Base-by-base conservation (phyloP, 1,284 basidiomycete genomes). In the Cystobasidium slooffiae region DNA sequence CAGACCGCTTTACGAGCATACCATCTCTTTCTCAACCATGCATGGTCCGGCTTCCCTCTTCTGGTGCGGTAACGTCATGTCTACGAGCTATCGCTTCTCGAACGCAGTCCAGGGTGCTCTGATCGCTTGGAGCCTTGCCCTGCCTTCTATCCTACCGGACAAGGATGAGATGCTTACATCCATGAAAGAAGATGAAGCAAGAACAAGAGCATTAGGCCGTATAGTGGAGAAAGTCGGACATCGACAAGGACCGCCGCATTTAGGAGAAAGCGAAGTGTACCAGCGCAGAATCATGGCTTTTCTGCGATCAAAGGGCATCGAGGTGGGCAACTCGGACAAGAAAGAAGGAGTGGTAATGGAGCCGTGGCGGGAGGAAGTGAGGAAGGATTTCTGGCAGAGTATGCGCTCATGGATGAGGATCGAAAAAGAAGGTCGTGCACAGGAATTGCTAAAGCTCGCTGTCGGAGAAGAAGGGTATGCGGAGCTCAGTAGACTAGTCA, bases 21-120 rank as follows among this genome's bases (percentile, higher is more conserved):
- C 63, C 10, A 51, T 62, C n/a, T 73, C 72, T 6, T 67, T 66
- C 39, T 24, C 72, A n/a, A 3, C 49, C 10, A 16, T 46, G 22
- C 72, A 73, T 51, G 63, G 63, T 47, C 63, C 64, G 3, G 64
- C 72, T 4, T 56, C 63, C 39, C 53, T 73, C 18, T 73, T 67
- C 51, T 73, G 62, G 63, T 47, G 47, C 52, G 72, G 72, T 3
- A 65, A 66, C 43, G 22, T 67, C 16, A 73, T 73, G 72, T 65
- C 72, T 16, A 73, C 62, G 8, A 64, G 59, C 22, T 73, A 73
- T 43, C 72, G 72, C 9, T 66, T 73, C 24, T 73, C 72, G 39
- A 73, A 67, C 43, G 72, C 72, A 22, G 47, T 73, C 4, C 72
- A 73, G 49, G 58, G 59, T 16, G 63, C 64, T 37, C 49, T 73